These are phyloP conservation scores for Termitomyces sp. DNA, from an alignment of 768 basidiomycete genomes.

Conservation along the genomic window DNA sequence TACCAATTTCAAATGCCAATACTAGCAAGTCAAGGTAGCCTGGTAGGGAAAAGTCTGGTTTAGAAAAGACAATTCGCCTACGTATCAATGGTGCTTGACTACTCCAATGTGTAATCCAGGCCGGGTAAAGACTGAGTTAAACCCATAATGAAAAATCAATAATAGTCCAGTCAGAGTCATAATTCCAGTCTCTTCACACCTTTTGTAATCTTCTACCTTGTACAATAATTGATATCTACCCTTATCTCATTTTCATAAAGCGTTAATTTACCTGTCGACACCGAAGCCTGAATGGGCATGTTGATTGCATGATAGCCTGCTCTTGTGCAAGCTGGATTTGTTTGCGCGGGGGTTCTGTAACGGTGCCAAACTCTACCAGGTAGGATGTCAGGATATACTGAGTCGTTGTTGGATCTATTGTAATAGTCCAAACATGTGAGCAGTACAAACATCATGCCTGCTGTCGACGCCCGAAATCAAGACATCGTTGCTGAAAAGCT, in stretches of 20 bases:
- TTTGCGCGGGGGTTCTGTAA: not conserved
- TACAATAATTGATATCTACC: not conserved
- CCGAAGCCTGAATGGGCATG: not conserved
- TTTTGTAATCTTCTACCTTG: not conserved
- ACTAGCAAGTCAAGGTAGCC: too few relatives aligned
- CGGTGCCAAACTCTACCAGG: not conserved
- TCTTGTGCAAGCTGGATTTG: not conserved
- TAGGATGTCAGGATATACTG: not conserved
- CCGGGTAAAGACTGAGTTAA: too few relatives aligned
- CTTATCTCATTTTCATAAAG: not conserved
- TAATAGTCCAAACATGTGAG: not conserved
- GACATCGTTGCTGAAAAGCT: too few relatives aligned
- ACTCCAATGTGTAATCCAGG: too few relatives aligned
- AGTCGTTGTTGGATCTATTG: not conserved
- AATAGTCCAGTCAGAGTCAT: too few relatives aligned
- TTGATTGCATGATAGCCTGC: not conserved
- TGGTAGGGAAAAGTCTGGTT: too few relatives aligned
- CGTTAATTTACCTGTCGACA: not conserved
- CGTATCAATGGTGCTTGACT: too few relatives aligned
- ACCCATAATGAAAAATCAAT: too few relatives aligned
- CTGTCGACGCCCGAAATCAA: too few relatives aligned
- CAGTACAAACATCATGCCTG: not conserved
- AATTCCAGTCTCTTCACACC: not conserved
- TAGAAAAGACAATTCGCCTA: too few relatives aligned
- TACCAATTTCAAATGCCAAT: too few relatives aligned